A percentile compares a stretch with the other conserved stretches of the same genome.
phyloP scores from a whole-genome alignment of 257 asterid genomes.

The Capsicum pubescens region DNA sequence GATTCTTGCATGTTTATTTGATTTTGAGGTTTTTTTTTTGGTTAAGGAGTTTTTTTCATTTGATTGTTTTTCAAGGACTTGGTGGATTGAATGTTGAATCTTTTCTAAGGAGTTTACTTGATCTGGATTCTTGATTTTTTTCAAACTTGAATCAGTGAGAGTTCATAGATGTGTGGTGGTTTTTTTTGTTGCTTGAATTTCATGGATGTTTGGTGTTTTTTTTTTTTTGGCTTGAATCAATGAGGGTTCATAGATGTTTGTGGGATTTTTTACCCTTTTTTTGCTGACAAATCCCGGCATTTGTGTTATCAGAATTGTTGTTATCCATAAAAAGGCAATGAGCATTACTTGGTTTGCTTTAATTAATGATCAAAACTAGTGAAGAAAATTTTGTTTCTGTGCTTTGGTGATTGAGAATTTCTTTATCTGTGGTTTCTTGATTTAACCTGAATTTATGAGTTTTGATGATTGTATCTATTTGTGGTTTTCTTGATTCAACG shows the following conservation, averaged over 20 bases:
- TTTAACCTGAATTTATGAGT: background rate
- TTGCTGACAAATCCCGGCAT: conserved; percentile 6
- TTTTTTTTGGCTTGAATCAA: conserved; percentile 9
- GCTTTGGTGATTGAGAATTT: conserved; percentile 13
- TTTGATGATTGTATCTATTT: conserved; percentile 15
- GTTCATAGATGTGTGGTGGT: conserved; percentile 17
- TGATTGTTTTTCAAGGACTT: conserved; percentile 26
- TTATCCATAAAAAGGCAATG: background rate
- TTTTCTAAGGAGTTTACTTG: conserved; percentile 34
- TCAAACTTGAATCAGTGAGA: conserved; percentile 38
- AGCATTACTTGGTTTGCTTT: background rate
- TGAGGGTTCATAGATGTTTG: conserved; percentile 39
- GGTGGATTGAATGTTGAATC: conserved; percentile 36
- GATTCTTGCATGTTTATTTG: conserved; percentile 44
- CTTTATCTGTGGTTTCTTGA: background rate
- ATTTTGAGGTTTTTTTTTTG: conserved; percentile 3
- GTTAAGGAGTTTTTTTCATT: conserved; percentile 11
- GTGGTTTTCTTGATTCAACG: background rate
- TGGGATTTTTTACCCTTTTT: background rate
- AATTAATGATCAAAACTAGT: conserved; percentile 27
- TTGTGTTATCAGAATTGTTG: conserved; percentile 28
- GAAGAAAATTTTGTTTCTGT: conserved; percentile 1
- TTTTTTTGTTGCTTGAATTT: background rate
- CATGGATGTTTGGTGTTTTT: background rate
- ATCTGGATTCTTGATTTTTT: conserved; percentile 7